Evolutionary conservation across 805 yeast genomes (phyloP).

Genomic region (Vanderwaltozyma tropicalis): DNA sequence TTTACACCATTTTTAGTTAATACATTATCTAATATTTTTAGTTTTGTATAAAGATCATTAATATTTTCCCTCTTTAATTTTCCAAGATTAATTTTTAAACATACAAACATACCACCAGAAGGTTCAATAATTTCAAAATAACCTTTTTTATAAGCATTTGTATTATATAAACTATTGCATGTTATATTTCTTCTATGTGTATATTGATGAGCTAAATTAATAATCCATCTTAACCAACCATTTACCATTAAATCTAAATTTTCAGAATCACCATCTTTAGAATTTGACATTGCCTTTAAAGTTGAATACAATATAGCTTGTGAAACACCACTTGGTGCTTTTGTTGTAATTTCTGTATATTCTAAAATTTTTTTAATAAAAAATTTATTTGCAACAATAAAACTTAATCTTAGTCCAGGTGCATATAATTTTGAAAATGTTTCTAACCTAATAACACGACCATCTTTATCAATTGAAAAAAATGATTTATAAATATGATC

Average conservation of each 20-base stretch:
- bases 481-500: constrained; percentile 41
- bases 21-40: constrained; percentile 36
- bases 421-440: constrained; percentile 58
- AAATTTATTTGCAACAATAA: constrained; percentile 41
- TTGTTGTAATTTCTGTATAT: constrained; percentile 36
- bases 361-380: constrained; percentile 35
- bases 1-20: constrained; percentile 42
- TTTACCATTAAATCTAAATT: constrained; percentile 21
- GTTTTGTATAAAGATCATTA: constrained; percentile 20
- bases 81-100: constrained; percentile 32
- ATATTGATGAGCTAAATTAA: constrained; percentile 38
- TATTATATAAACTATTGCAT: constrained; percentile 26
- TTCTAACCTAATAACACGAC: constrained; percentile 52
- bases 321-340: constrained; percentile 48
- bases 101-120: constrained; percentile 51
- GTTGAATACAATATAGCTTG: constrained; percentile 45
- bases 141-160: constrained; percentile 34
- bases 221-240: constrained; percentile 41
- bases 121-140: constrained; percentile 39
- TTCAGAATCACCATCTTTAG: not conserved
- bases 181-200: constrained; percentile 34
- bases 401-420: constrained; percentile 58
- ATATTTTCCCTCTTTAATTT: constrained; percentile 22
- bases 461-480: constrained; percentile 43
- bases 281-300: constrained; percentile 32